phyloP scores from a whole-genome alignment of 345 rosid species.

The Melastoma malabathricum region DNA sequence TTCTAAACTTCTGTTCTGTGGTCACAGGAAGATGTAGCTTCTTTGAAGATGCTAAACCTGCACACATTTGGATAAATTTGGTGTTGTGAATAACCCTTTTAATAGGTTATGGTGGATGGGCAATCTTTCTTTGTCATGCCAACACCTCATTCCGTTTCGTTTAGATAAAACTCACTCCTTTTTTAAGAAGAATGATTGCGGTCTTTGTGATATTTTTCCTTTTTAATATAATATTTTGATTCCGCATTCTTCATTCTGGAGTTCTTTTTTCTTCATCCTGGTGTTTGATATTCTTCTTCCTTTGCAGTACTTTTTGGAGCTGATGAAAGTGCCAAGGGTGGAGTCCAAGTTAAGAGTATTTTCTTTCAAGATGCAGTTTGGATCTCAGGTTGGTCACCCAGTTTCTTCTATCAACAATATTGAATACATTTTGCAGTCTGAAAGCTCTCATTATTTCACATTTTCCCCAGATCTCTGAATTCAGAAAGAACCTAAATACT shows the following conservation, averaged over 20 bases:
- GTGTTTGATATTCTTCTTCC: background rate
- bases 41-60: too few relatives aligned
- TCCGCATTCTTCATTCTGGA: background rate
- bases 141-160: too few relatives aligned
- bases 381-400: conserved; percentile 62
- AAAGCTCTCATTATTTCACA: conserved; percentile 8
- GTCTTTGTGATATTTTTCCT: too few relatives aligned
- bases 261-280: background rate
- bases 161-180: too few relatives aligned
- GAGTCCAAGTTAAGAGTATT: conserved; percentile 93
- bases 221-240: too few relatives aligned
- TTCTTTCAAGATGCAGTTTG: conserved; percentile 89
- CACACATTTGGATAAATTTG: too few relatives aligned
- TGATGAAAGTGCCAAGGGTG: conserved; percentile 96
- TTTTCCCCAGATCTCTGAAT: conserved; percentile 57
- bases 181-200: too few relatives aligned
- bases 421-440: conserved; percentile 5
- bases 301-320: conserved; percentile 81
- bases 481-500: conserved; percentile 65
- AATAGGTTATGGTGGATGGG: too few relatives aligned
- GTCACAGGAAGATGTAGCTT: background rate
- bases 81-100: too few relatives aligned
- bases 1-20: conserved; percentile 1
- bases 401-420: background rate
- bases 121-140: too few relatives aligned